Percentiles rank a stretch among this genome's conserved stretches.
These are phyloP conservation scores for Beverwykella pulmonaria DNA, from an alignment of 495 filamentous ascomycete species.

Conservation along the genomic window DNA sequence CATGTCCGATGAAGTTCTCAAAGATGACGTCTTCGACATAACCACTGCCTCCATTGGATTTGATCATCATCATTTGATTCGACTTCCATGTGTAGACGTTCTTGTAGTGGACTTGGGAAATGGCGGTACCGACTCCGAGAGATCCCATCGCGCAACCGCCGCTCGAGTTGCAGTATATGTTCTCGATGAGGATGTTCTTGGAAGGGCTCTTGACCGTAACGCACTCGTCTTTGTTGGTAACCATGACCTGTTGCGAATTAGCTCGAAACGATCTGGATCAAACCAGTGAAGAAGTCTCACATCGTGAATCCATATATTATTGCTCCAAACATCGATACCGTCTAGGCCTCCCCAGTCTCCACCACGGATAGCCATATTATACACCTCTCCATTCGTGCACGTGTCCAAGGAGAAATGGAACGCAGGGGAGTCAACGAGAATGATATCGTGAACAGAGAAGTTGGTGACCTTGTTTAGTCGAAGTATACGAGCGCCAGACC, in stretches of 20 bases:
- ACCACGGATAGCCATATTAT: conserved; percentile 44
- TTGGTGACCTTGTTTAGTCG: conserved; percentile 40
- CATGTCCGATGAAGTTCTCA: conserved; percentile 59
- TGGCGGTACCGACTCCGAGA: conserved; percentile 36
- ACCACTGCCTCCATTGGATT: conserved; percentile 61
- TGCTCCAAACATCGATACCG: conserved; percentile 45
- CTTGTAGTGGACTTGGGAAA: conserved; percentile 39
- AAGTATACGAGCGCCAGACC: conserved; percentile 41
- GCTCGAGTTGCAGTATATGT: conserved; percentile 42
- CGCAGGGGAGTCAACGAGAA: conserved; percentile 43
- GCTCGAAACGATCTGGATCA: neutral
- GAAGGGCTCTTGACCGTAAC: conserved; percentile 39
- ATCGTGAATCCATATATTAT: conserved; percentile 45
- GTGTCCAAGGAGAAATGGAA: conserved; percentile 49
- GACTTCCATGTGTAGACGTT: conserved; percentile 43
- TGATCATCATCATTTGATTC: conserved; percentile 68
- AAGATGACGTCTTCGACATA: conserved; percentile 57
- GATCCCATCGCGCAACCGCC: conserved; percentile 44
- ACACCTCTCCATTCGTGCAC: conserved; percentile 45
- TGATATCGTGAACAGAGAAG: conserved; percentile 45
- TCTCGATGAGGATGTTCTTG: conserved; percentile 45
- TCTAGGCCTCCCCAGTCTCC: conserved; percentile 46
- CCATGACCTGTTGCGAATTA: conserved; percentile 21
- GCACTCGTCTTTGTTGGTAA: conserved; percentile 48
- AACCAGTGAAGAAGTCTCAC: conserved; percentile 11